Conservation (phyloP, 257 asterid genomes). For the Henckelia pumila region DNA sequence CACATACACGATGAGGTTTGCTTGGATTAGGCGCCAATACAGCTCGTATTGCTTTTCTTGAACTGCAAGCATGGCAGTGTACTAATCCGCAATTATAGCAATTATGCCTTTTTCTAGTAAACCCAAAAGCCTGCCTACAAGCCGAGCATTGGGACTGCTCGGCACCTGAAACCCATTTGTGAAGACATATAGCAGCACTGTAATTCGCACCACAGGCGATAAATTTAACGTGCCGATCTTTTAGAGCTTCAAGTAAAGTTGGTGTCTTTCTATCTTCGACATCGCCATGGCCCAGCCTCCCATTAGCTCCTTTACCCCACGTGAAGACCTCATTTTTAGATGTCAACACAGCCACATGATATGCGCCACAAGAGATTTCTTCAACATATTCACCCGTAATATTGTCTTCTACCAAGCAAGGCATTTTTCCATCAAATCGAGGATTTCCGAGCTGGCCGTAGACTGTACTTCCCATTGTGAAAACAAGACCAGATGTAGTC, state of each 20-base stretch:
- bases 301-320: constrained; percentile 39
- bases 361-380: constrained; percentile 37
- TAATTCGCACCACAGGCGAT: constrained; percentile 32
- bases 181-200: constrained; percentile 32
- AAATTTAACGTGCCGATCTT: constrained; percentile 27
- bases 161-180: constrained; percentile 30
- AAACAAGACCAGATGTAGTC: constrained; percentile 32
- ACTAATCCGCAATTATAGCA: constrained; percentile 55
- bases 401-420: constrained; percentile 13
- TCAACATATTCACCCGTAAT: constrained; percentile 26
- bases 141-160: constrained; percentile 25
- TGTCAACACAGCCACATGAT: constrained; percentile 35
- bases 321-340: constrained; percentile 33
- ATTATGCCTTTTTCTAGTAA: constrained; percentile 37
- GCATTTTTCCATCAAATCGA: constrained; percentile 19
- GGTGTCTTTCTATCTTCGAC: constrained; percentile 31
- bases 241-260: constrained; percentile 27
- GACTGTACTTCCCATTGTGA: constrained; percentile 29
- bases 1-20: constrained; percentile 96
- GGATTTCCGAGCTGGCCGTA: constrained; percentile 43
- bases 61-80: constrained; percentile 92
- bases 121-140: constrained; percentile 32
- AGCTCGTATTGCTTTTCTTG: constrained; percentile 79
- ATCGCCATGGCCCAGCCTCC: constrained; percentile 41
- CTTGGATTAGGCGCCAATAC: constrained; percentile 93